phyloP scores from a whole-genome alignment of 2,329 filamentous ascomycete genomes.

The Pseudopyricularia javanii region DNA sequence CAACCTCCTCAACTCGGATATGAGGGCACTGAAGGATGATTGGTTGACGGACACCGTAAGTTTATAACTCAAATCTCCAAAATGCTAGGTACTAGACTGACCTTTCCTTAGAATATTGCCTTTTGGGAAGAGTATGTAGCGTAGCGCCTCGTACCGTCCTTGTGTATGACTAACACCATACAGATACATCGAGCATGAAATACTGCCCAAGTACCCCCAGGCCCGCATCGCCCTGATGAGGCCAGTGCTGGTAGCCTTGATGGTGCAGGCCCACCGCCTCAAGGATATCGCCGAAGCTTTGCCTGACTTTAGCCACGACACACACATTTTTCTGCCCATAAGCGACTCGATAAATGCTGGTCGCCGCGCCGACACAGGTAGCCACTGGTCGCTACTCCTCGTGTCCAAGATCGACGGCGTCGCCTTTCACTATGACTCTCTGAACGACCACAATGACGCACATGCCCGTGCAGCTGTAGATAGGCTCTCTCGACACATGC shows the following conservation, averaged over 20 bases:
- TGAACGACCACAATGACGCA: constrained; percentile 61
- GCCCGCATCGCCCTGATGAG: constrained; percentile 83
- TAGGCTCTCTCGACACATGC: constrained; percentile 58
- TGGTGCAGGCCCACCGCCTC: constrained; percentile 25
- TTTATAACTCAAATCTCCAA: constrained; percentile 5
- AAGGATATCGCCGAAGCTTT: constrained; percentile 50
- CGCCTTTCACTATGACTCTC: constrained; percentile 92
- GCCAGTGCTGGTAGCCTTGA: constrained; percentile 86
- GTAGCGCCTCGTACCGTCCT: background rate
- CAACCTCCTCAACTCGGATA: constrained; percentile 53
- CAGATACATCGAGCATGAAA: constrained; percentile 79
- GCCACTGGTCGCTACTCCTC: constrained; percentile 88
- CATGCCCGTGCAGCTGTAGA: constrained; percentile 60
- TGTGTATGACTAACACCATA: background rate
- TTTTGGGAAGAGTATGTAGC: constrained; percentile 86
- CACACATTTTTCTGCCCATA: constrained; percentile 90
- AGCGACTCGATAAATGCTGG: constrained; percentile 70
- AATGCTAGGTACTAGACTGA: background rate
- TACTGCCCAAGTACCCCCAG: constrained; percentile 65
- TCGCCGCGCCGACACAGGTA: constrained; percentile 71
- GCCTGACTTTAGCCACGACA: constrained; percentile 67
- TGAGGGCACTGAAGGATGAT: constrained; percentile 78
- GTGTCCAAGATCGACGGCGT: constrained; percentile 81
- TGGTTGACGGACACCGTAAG: constrained; percentile 93
- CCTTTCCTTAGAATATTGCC: constrained; percentile 59